Evolutionary conservation across 768 basidiomycete species (phyloP).

Genomic region (Russula sp.): DNA sequence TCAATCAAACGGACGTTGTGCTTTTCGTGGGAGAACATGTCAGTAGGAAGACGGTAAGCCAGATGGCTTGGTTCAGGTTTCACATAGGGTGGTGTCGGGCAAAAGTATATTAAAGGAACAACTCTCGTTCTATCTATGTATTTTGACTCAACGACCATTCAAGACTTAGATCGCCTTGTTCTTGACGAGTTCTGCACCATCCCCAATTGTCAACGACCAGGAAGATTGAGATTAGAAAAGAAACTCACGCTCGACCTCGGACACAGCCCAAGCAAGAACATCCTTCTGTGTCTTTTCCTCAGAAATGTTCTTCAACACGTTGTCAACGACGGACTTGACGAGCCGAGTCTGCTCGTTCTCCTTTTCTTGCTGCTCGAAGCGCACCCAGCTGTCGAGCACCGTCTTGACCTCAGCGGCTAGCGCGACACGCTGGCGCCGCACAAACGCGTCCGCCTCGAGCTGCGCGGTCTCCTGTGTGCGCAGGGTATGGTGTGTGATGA

Average conservation of each 20-base stretch:
- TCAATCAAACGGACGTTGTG: too few relatives aligned
- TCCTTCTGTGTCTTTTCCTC: constrained; percentile 91
- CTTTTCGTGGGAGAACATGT: too few relatives aligned
- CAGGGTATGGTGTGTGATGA: neutral
- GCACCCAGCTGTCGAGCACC: constrained; percentile 97
- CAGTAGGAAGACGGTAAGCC: too few relatives aligned
- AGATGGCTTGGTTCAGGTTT: neutral
- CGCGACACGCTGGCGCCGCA: constrained; percentile 82
- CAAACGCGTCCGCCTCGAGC: constrained; percentile 85
- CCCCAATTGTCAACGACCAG: constrained; percentile 1
- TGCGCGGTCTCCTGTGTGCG: constrained; percentile 77
- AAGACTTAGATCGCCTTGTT: constrained; percentile 71
- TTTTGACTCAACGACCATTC: constrained; percentile 9
- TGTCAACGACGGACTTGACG: constrained; percentile 80
- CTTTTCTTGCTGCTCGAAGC: constrained; percentile 94
- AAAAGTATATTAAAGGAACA: constrained; percentile 11
- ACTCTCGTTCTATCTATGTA: constrained; percentile 17
- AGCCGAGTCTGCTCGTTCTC: constrained; percentile 95
- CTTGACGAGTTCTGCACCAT: constrained; percentile 74
- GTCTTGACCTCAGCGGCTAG: constrained; percentile 86
- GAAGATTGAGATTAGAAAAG: neutral
- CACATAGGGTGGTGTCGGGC: neutral
- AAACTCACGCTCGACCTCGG: constrained; percentile 88
- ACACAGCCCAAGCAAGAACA: constrained; percentile 68
- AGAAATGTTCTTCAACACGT: constrained; percentile 73